These are phyloP conservation scores for Aureobasidium sp. DNA, from an alignment of 2,329 filamentous ascomycete genomes.

Conservation along the genomic window DNA sequence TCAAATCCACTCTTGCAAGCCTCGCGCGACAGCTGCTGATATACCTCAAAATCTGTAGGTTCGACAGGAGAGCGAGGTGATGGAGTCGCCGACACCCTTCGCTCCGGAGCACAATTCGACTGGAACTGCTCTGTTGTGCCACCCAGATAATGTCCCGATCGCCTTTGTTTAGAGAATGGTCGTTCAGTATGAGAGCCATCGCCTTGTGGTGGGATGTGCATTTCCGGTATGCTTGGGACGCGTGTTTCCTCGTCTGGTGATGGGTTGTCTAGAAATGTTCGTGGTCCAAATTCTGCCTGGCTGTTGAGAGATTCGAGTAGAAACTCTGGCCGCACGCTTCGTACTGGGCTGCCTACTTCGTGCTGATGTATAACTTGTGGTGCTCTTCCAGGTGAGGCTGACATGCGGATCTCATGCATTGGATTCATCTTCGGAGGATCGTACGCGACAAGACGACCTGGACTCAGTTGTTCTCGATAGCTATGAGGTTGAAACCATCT, in stretches of 20 bases:
- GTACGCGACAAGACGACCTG: not conserved
- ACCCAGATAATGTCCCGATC: slow-evolving; percentile 21
- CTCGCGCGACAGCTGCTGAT: slow-evolving; percentile 13
- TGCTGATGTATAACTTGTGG: slow-evolving; percentile 35
- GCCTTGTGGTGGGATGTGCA: not conserved
- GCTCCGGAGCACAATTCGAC: slow-evolving; percentile 19
- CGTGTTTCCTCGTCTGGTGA: slow-evolving; percentile 16
- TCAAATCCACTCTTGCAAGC: slow-evolving; percentile 15
- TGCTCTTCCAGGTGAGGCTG: slow-evolving; percentile 36
- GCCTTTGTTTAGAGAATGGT: slow-evolving; percentile 16
- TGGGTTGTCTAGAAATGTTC: slow-evolving; percentile 40
- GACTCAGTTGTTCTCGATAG: not conserved
- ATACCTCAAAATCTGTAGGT: slow-evolving; percentile 19
- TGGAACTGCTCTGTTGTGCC: slow-evolving; percentile 18
- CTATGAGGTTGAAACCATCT: slow-evolving; percentile 5
- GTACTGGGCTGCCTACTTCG: slow-evolving; percentile 35
- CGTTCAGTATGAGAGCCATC: not conserved
- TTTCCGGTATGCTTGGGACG: not conserved
- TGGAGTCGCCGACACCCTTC: not conserved
- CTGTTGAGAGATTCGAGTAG: slow-evolving; percentile 34
- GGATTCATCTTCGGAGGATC: not conserved
- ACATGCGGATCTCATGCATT: slow-evolving; percentile 28
- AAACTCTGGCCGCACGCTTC: slow-evolving; percentile 38
- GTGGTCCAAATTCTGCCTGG: slow-evolving; percentile 33
- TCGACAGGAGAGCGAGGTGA: slow-evolving; percentile 13